Evolutionary conservation across 2,329 filamentous ascomycete genomes (phyloP).

Genomic region (Cyphellophora attinorum): DNA sequence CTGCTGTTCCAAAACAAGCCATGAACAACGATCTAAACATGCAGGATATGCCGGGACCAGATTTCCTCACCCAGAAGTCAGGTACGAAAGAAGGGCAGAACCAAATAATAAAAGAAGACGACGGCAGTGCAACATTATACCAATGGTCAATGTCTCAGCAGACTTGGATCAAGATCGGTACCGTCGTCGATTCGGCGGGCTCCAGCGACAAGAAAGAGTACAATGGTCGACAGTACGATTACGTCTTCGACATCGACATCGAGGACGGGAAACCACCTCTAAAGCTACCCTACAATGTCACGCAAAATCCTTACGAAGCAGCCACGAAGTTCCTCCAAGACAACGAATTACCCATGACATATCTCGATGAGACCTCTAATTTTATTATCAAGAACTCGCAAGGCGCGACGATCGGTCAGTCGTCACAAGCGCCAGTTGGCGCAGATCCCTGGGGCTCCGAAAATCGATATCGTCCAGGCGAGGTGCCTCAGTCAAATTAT

Average conservation of each 20-base stretch:
- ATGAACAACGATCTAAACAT: conserved; percentile 73
- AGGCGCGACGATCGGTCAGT: conserved; percentile 65
- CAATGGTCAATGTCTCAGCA: conserved; percentile 67
- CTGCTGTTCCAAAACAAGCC: conserved; percentile 80
- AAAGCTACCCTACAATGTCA: conserved; percentile 88
- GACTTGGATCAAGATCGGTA: conserved; percentile 84
- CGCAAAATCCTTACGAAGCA: conserved; percentile 84
- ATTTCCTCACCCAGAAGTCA: conserved; percentile 69
- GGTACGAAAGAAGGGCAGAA: conserved; percentile 97
- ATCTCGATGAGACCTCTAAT: conserved; percentile 83
- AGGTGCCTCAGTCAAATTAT: conserved; percentile 37
- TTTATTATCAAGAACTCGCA: conserved; percentile 88
- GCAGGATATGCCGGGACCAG: conserved; percentile 78
- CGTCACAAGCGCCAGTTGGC: conserved; percentile 37
- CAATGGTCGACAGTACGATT: conserved; percentile 84
- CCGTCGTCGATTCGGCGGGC: conserved; percentile 79
- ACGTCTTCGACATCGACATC: conserved; percentile 92
- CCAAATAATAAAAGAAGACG: conserved; percentile 74
- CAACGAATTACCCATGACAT: conserved; percentile 78
- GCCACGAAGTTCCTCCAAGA: conserved; percentile 84
- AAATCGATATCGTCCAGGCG: conserved; percentile 66
- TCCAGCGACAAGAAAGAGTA: conserved; percentile 70
- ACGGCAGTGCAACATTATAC: conserved; percentile 77
- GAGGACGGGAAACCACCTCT: conserved; percentile 87
- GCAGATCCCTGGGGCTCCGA: conserved; percentile 72